Conservation (phyloP, 208 protist species). For the Trichomonas tenax region DNA sequence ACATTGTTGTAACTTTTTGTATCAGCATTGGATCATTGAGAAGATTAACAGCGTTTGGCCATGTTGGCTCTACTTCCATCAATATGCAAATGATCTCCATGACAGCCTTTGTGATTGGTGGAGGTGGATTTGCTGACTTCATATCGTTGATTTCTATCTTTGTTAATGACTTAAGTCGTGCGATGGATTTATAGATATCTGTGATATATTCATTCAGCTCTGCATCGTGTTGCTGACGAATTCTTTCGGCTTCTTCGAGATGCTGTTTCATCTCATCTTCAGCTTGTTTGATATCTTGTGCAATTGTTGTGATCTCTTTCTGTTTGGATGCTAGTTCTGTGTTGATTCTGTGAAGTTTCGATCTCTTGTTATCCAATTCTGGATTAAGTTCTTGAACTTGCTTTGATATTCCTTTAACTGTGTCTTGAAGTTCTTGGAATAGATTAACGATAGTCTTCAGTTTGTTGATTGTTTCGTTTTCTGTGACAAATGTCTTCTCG, state of each 20-base stretch:
- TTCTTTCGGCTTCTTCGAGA: slow-evolving; percentile 60
- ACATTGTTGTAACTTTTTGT: slow-evolving; percentile 61
- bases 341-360: slow-evolving; percentile 72
- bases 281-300: slow-evolving; percentile 64
- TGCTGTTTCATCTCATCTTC: slow-evolving; percentile 47
- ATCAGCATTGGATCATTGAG: slow-evolving; percentile 72
- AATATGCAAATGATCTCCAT: slow-evolving; percentile 84
- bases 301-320: slow-evolving; percentile 70
- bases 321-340: slow-evolving; percentile 67
- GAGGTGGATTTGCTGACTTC: slow-evolving; percentile 72
- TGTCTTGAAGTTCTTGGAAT: slow-evolving; percentile 65
- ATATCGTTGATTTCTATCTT: slow-evolving; percentile 77
- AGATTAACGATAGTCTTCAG: slow-evolving; percentile 50
- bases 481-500: neutral
- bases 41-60: slow-evolving; percentile 58
- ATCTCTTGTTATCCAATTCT: slow-evolving; percentile 74
- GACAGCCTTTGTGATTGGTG: slow-evolving; percentile 69
- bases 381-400: slow-evolving; percentile 65
- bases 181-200: slow-evolving; percentile 64
- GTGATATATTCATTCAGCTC: slow-evolving; percentile 78
- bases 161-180: slow-evolving; percentile 66
- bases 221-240: slow-evolving; percentile 63
- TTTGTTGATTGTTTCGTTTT: neutral
- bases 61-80: slow-evolving; percentile 57
- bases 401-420: slow-evolving; percentile 56